Conservation (phyloP, 345 rosid species). For the Gynandropsis gynandra region DNA sequence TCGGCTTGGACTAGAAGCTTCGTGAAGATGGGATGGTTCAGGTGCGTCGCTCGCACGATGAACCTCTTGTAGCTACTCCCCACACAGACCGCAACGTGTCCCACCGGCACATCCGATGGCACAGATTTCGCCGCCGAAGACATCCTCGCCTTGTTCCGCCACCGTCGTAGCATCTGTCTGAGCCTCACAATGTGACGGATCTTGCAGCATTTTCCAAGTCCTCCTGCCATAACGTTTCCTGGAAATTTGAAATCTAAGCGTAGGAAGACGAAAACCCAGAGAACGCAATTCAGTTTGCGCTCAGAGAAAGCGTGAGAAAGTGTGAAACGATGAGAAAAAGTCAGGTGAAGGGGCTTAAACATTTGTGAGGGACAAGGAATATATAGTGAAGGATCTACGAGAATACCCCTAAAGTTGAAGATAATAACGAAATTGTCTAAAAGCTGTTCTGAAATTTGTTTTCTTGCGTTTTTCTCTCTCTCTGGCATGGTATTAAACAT, state of each 20-base stretch:
- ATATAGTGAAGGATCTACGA: conserved; percentile 28
- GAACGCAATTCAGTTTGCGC: neutral
- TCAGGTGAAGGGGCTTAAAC: conserved; percentile 26
- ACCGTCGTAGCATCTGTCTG: conserved; percentile 69
- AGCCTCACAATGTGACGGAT: conserved; percentile 93
- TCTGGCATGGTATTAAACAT: too few relatives aligned
- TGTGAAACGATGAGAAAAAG: too few relatives aligned
- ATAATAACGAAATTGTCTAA: conserved; percentile 40
- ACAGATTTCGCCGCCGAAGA: conserved; percentile 39
- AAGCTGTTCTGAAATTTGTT: conserved; percentile 5
- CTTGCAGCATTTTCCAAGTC: conserved; percentile 73
- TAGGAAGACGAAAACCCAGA: neutral
- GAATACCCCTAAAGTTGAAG: conserved; percentile 27
- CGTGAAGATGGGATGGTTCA: conserved; percentile 80
- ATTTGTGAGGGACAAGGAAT: conserved; percentile 20
- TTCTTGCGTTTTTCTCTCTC: neutral
- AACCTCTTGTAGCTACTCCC: conserved; percentile 64
- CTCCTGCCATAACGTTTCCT: conserved; percentile 46
- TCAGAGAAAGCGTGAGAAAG: neutral
- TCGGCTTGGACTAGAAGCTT: conserved; percentile 67
- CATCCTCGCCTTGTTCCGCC: conserved; percentile 80
- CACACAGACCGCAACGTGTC: conserved; percentile 81
- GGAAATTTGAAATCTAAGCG: neutral
- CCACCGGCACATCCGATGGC: conserved; percentile 80
- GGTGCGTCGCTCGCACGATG: conserved; percentile 76